These are phyloP conservation scores for Annulohypoxylon moriforme DNA, from an alignment of 495 filamentous ascomycete genomes.

Conservation along the genomic window DNA sequence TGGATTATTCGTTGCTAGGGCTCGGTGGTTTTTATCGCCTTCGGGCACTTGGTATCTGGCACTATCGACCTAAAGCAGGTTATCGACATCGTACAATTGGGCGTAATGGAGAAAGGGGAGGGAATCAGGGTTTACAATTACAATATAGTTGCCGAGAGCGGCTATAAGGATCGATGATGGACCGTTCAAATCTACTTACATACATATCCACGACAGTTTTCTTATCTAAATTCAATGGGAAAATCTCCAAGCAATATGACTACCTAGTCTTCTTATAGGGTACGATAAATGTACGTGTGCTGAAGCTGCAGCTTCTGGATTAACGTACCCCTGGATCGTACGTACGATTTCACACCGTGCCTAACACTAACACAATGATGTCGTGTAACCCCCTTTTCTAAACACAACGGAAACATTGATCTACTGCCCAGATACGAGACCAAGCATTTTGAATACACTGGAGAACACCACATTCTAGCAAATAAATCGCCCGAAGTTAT, in stretches of 20 bases:
- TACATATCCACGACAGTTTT: constrained; percentile 28
- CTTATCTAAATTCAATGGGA: constrained; percentile 8
- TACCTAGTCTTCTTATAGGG: neutral
- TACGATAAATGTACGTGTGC: neutral
- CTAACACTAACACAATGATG: neutral
- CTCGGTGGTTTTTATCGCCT: neutral
- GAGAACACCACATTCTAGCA: neutral
- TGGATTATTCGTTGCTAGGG: constrained; percentile 10
- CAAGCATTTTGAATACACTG: neutral
- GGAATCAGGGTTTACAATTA: neutral
- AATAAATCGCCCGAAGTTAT: neutral
- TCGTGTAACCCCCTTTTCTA: neutral
- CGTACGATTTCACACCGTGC: neutral
- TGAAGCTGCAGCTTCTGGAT: neutral
- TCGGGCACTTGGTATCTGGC: neutral
- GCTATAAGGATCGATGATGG: constrained; percentile 22
- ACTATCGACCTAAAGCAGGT: neutral
- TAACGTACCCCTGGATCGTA: neutral
- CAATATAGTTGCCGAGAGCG: neutral
- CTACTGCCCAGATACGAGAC: neutral
- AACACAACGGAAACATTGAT: neutral
- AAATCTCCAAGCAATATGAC: neutral
- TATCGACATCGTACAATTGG: neutral
- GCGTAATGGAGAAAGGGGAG: neutral
- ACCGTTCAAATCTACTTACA: constrained; percentile 27